A percentile compares a stretch with the other conserved stretches of the same genome.
Evolutionary conservation across 2,329 filamentous ascomycete species (phyloP).

Genomic region (Aspergillus sp.): DNA sequence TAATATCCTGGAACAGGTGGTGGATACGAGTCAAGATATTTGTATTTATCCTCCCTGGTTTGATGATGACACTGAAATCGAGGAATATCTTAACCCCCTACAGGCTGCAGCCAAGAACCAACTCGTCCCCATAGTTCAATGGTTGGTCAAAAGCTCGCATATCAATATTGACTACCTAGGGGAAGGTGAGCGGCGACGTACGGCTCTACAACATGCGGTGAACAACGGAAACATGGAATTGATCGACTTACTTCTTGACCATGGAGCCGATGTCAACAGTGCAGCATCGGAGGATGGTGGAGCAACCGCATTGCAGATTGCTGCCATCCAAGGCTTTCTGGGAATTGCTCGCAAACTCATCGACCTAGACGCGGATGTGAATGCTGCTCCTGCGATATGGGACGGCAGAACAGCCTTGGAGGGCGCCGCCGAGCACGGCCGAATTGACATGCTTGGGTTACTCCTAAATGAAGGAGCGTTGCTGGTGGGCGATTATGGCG

Average conservation of each 20-base stretch:
- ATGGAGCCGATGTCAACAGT: conserved; percentile 12
- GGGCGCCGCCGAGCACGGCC: background rate
- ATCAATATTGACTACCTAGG: no score
- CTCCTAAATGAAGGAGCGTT: background rate
- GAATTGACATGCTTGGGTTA: background rate
- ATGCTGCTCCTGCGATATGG: background rate
- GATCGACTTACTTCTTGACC: conserved; percentile 12
- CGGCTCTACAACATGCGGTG: conserved; percentile 16
- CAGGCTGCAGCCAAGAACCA: no score
- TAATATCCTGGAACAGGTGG: no score
- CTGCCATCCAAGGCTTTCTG: background rate
- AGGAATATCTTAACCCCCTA: no score
- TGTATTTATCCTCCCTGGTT: no score
- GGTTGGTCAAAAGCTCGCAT: no score
- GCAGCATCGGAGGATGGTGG: background rate
- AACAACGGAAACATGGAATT: conserved; percentile 17
- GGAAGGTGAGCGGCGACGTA: no score
- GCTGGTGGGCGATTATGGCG: no score
- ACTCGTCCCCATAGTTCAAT: no score
- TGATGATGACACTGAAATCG: no score
- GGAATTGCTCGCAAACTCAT: background rate
- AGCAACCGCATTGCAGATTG: background rate
- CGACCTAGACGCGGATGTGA: background rate
- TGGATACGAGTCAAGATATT: no score
- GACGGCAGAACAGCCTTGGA: conserved; percentile 1